Evolutionary conservation across 2,329 filamentous ascomycete species (phyloP), one percentile per base, ranked within the genome.

Genomic region (Furcasterigmium sp.): DNA sequence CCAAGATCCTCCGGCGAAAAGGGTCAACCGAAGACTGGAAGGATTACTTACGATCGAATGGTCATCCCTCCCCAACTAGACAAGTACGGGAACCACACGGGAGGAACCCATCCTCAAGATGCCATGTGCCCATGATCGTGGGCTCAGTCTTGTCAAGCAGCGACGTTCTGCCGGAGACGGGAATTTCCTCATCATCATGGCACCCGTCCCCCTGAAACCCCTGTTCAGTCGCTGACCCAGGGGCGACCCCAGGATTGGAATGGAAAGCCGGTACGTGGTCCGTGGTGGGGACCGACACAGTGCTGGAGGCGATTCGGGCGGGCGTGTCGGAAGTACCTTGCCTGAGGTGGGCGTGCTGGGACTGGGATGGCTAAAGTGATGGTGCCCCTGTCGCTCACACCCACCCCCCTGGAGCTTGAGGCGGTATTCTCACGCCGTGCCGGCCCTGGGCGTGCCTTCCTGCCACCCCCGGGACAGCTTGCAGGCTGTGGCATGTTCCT

Each of bases 181-280:
- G 23, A 26, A 7, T 11, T 11, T 26, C 23, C 23, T 26, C 23
- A 26, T 7, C 32, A 18, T 35, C 32, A 5, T 35, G 32, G 17
- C 32, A 17, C n/a, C 32, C 15, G 5, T 5, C 32, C 32, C 32
- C 32, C 32, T 35, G 32, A 19, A 35, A 35, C 32, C 32, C 32
- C 32, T 35, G 32, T 9, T 35, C n/a, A 17, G 10, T 15, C n/a
- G 32, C 32, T 17, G n/a, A 17, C 18, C 32, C 32, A 35, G 32
- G 32, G 32, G 32, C n/a, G 18, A 35, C 32, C 32, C 15, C 32
- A 35, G 15, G 15, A 35, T 17, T 35, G 37, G 28, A 40, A 40
- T 40, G 38, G 37, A 26, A 40, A 40, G 38, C 20, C 38, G 38
- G 38, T 40, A 40, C 38, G 38, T 32, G 38, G 23, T 40, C 38